phyloP scores from a whole-genome alignment of 2,329 filamentous ascomycete species.

The Fusarium guadeloupense region DNA sequence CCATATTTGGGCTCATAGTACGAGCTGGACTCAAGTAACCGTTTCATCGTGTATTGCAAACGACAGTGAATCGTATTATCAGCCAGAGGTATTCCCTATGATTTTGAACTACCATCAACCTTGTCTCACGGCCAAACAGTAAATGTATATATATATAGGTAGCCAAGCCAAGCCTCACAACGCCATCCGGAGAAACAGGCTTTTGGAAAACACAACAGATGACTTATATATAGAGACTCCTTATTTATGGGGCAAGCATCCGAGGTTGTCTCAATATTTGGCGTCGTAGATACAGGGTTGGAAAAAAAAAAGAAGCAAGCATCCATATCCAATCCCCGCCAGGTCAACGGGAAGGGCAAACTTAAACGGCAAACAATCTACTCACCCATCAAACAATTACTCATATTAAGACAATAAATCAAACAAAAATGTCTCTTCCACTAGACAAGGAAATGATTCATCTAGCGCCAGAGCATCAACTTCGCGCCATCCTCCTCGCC shows the following conservation, averaged over 20 bases:
- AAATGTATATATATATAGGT: not conserved
- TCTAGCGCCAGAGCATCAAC: conserved; percentile 20
- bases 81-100: not conserved
- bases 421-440: conserved; percentile 7
- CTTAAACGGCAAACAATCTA: not conserved
- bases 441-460: conserved; percentile 4
- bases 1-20: not conserved
- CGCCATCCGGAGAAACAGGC: not conserved
- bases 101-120: not conserved
- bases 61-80: not conserved
- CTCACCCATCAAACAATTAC: not conserved
- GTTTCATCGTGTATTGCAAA: not conserved
- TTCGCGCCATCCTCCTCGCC: conserved; percentile 32
- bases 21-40: not conserved
- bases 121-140: conserved; percentile 7
- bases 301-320: not conserved
- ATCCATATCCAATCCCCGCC: not conserved
- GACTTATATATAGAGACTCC: not conserved
- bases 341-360: not conserved
- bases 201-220: not conserved
- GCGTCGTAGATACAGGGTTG: not conserved
- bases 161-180: not conserved
- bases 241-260: not conserved
- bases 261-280: conserved; percentile 14
- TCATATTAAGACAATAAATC: not conserved